Conservation (phyloP, 768 basidiomycete genomes). For the Lactifluus piperatus region DNA sequence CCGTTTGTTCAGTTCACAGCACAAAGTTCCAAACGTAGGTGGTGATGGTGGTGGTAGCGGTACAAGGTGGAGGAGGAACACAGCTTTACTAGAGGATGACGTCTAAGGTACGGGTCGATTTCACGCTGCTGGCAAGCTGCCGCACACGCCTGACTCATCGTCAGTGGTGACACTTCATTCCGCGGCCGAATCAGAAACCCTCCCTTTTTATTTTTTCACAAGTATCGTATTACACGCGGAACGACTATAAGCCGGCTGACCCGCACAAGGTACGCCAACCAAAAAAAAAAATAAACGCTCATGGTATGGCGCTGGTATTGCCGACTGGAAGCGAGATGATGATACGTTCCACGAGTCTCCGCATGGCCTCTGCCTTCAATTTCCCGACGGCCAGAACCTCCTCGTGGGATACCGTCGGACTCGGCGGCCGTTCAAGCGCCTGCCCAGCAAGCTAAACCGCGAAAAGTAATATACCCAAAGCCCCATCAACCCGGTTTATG, state of each 20-base stretch:
- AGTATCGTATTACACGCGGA: background rate
- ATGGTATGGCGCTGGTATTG: background rate
- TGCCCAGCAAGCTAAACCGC: constrained; percentile 62
- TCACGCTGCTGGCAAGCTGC: background rate
- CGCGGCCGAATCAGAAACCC: background rate
- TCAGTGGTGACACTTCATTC: background rate
- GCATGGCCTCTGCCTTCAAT: constrained; percentile 65
- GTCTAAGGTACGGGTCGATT: background rate
- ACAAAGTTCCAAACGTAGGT: background rate
- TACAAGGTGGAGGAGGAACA: background rate
- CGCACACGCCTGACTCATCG: background rate
- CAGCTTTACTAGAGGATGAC: background rate
- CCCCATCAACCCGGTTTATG: background rate
- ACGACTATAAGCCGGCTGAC: background rate
- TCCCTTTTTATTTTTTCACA: background rate
- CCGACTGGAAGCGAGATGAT: constrained; percentile 27
- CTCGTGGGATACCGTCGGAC: constrained; percentile 59
- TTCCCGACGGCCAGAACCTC: constrained; percentile 65
- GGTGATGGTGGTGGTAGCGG: background rate
- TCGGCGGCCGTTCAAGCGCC: constrained; percentile 32
- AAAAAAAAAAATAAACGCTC: background rate
- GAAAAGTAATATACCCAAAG: too few relatives aligned
- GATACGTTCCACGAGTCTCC: constrained; percentile 56
- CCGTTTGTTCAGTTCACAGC: background rate
- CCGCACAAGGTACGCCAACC: background rate